phyloP scores from a whole-genome alignment of 2,329 filamentous ascomycete species.

The Aaosphaeria arxii region DNA sequence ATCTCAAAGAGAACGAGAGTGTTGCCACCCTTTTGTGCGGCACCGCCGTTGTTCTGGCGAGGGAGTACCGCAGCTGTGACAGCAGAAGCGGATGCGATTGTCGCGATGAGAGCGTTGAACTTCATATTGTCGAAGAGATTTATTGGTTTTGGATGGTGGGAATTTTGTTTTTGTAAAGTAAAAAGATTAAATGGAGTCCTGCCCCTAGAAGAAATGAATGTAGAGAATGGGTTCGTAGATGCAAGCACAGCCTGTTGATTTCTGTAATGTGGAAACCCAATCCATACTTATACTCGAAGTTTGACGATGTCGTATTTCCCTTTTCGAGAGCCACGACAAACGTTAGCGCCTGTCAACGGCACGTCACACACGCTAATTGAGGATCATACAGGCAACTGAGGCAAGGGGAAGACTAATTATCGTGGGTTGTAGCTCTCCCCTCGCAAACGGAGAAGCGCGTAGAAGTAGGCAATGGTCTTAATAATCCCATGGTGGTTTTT shows the following conservation, averaged over 20 bases:
- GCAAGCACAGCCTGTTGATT: not conserved
- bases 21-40: constrained; percentile 1
- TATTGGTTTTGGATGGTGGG: too few relatives aligned
- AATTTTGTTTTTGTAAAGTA: not conserved
- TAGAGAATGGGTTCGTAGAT: not conserved
- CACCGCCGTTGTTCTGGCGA: not conserved
- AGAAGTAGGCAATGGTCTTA: too few relatives aligned
- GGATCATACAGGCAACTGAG: not conserved
- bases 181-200: not conserved
- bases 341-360: not conserved
- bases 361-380: not conserved
- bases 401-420: not conserved
- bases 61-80: not conserved
- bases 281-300: not conserved
- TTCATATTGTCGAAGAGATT: not conserved
- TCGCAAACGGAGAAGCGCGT: too few relatives aligned
- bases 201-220: not conserved
- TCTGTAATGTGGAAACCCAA: not conserved
- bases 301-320: not conserved
- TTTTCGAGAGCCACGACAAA: not conserved
- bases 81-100: not conserved
- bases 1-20: constrained; percentile 41
- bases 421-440: too few relatives aligned
- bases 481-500: too few relatives aligned
- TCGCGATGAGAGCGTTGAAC: not conserved